Evolutionary conservation across 23 red algal species (phyloP).

Genomic region (Gracilaria gracilis): DNA sequence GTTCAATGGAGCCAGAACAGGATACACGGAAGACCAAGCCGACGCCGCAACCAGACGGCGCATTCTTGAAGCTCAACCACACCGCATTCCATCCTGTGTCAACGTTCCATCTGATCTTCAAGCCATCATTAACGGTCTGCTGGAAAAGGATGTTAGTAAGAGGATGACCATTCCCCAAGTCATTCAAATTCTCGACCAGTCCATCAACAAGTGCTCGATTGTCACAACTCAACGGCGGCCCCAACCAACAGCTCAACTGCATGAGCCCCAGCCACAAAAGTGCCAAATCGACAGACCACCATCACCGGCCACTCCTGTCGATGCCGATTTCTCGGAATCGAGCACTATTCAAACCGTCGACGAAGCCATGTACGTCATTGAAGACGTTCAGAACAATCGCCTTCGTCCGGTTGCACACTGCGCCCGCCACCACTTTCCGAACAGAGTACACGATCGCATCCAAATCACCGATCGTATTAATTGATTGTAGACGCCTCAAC

Average conservation of each 20-base stretch:
- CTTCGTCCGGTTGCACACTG: not conserved
- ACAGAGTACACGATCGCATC: conserved; percentile 33
- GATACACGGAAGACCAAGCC: conserved; percentile 18
- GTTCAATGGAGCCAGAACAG: conserved; percentile 56
- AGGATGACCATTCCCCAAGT: conserved; percentile 63
- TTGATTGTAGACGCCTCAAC: not conserved
- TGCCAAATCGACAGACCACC: conserved; percentile 5
- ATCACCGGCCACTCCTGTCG: not conserved
- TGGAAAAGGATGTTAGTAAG: conserved; percentile 54
- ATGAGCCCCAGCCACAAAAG: not conserved
- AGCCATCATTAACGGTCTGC: conserved; percentile 43
- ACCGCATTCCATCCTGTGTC: conserved; percentile 46
- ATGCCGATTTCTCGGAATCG: conserved; percentile 27
- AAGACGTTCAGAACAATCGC: conserved; percentile 27
- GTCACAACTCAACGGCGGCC: not conserved
- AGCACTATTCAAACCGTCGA: conserved; percentile 5
- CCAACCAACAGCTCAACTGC: not conserved
- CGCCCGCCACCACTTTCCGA: not conserved
- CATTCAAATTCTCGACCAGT: conserved; percentile 32
- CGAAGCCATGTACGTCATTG: conserved; percentile 36
- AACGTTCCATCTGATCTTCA: conserved; percentile 45
- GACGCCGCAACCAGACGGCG: conserved; percentile 42
- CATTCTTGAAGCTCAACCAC: conserved; percentile 37
- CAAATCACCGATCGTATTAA: not conserved
- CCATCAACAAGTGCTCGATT: not conserved